Evolutionary conservation across 2,329 filamentous ascomycete genomes (phyloP).

Genomic region (Alternaria conjuncta): DNA sequence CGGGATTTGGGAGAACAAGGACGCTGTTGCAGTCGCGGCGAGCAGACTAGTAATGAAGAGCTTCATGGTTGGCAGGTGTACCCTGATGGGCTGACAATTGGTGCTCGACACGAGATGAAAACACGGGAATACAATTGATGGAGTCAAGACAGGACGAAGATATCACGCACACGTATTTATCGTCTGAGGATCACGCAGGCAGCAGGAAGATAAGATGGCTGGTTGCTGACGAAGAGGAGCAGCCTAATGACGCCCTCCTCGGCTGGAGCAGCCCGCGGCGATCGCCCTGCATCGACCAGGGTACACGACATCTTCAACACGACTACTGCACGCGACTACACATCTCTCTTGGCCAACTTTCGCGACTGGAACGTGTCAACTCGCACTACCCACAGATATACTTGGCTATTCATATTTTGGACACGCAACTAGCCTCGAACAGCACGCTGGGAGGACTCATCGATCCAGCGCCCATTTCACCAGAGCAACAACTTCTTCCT

Average conservation of each 20-base stretch:
- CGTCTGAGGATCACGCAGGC: not conserved
- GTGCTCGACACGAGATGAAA: not conserved
- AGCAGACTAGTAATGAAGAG: slow-evolving; percentile 16
- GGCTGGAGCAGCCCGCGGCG: slow-evolving; percentile 8
- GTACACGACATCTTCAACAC: not conserved
- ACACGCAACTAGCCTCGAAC: not conserved
- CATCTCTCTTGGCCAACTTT: not conserved
- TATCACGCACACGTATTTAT: not conserved
- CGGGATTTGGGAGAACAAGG: slow-evolving; percentile 34
- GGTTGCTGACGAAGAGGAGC: not conserved
- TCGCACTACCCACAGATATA: not conserved
- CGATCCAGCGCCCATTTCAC: not conserved
- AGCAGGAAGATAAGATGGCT: not conserved
- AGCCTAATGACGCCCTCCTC: not conserved
- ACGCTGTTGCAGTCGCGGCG: slow-evolving; percentile 8
- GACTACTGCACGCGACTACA: slow-evolving; percentile 14
- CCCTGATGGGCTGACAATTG: not conserved
- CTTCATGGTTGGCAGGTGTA: slow-evolving; percentile 21
- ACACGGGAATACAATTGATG: not conserved
- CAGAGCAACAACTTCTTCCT: not conserved
- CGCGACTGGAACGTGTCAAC: slow-evolving; percentile 16
- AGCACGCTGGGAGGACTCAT: not conserved
- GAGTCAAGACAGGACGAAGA: not conserved
- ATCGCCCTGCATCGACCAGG: not conserved
- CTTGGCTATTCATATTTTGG: not conserved